Evolutionary conservation across 2,329 filamentous ascomycete genomes (phyloP).

Genomic region (Alternaria alternata): DNA sequence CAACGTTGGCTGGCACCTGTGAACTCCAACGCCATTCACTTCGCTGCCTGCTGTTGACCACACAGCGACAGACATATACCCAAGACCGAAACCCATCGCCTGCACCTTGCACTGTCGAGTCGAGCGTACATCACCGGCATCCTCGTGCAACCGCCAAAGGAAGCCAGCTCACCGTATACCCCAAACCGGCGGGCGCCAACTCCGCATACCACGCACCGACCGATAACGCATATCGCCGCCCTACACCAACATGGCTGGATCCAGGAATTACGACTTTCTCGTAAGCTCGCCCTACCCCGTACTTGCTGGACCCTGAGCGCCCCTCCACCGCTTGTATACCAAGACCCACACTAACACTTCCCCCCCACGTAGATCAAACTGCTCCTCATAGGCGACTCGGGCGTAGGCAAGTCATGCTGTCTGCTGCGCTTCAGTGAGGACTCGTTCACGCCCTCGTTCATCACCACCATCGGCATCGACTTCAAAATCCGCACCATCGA

Average conservation of each 20-base stretch:
- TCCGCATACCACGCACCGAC: conserved; percentile 27
- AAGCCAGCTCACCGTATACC: conserved; percentile 19
- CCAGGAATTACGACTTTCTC: conserved; percentile 99
- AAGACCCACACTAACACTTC: conserved; percentile 23
- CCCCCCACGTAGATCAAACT: conserved; percentile 80
- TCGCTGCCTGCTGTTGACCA: conserved; percentile 15
- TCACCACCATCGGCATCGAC: conserved; percentile 99
- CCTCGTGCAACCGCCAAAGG: not conserved
- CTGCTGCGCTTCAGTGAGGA: conserved; percentile 96
- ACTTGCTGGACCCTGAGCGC: conserved; percentile 10
- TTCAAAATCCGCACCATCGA: conserved; percentile 99
- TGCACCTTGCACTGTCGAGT: not conserved
- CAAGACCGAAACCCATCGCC: conserved; percentile 4
- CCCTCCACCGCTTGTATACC: conserved; percentile 14
- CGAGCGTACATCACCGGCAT: conserved; percentile 2
- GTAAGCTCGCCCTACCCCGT: conserved; percentile 63
- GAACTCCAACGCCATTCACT: conserved; percentile 19
- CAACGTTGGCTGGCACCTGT: conserved; percentile 21
- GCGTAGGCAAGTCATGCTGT: conserved; percentile 97
- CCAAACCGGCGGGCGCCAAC: conserved; percentile 34
- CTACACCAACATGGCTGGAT: conserved; percentile 78
- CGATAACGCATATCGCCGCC: conserved; percentile 22
- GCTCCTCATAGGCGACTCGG: conserved; percentile 94
- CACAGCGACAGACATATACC: conserved; percentile 3
- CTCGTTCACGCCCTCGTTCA: conserved; percentile 96